Conservation (phyloP, 1,139 yeast species). For the Debaryomyces nepalensis region DNA sequence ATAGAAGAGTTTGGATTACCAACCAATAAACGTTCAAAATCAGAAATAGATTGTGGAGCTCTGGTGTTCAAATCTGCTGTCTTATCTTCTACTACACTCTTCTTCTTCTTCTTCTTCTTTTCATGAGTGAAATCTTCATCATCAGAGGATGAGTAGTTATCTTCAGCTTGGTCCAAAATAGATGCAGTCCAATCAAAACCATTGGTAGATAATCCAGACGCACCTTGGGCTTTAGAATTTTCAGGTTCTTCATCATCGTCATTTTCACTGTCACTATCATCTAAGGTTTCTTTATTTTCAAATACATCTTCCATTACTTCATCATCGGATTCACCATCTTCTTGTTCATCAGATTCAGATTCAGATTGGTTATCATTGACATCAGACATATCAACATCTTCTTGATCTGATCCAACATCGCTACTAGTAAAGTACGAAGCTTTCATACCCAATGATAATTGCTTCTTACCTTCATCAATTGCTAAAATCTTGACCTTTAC, state of each 20-base stretch:
- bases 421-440: conserved; percentile 78
- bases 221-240: conserved; percentile 19
- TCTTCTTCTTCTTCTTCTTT: conserved; percentile 51
- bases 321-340: conserved; percentile 29
- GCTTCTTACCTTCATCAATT: conserved; percentile 67
- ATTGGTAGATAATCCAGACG: conserved; percentile 71
- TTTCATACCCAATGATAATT: conserved; percentile 88
- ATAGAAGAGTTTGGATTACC: conserved; percentile 95
- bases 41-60: conserved; percentile 89
- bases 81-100: conserved; percentile 66
- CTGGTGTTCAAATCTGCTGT: conserved; percentile 83
- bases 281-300: conserved; percentile 27
- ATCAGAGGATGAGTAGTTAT: conserved; percentile 54
- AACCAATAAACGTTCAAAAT: conserved; percentile 86
- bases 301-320: conserved; percentile 23
- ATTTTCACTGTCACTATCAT: conserved; percentile 26
- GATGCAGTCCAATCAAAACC: conserved; percentile 96
- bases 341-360: conserved; percentile 29
- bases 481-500: conserved; percentile 82
- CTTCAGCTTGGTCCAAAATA: conserved; percentile 77
- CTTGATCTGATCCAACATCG: conserved; percentile 29
- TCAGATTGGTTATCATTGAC: conserved; percentile 30
- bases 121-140: conserved; percentile 59
- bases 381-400: conserved; percentile 29
- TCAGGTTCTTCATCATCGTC: conserved; percentile 27